Evolutionary conservation across 805 yeast genomes (phyloP).

Genomic region (Teunomyces kruisii): DNA sequence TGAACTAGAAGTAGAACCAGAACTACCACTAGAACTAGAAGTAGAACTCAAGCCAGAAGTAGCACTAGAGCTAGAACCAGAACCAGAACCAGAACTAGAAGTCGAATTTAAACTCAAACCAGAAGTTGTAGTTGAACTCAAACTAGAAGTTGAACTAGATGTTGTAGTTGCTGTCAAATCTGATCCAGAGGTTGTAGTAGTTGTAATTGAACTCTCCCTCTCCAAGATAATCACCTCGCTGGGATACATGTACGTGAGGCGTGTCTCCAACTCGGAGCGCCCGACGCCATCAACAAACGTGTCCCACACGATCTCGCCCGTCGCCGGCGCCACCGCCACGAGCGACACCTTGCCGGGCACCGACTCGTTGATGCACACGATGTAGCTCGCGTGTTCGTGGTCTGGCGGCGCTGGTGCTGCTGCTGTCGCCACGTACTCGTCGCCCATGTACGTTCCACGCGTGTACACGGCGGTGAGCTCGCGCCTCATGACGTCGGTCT

Average conservation of each 20-base stretch:
- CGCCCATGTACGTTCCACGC: conserved; percentile 78
- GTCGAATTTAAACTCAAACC: no score
- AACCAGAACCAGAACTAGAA: no score
- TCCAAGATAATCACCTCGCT: conserved; percentile 60
- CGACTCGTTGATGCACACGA: conserved; percentile 41
- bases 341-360: conserved; percentile 14
- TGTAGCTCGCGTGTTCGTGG: conserved; percentile 41
- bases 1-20: no score
- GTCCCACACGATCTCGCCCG: conserved; percentile 79
- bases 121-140: no score
- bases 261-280: conserved; percentile 67
- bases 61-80: no score
- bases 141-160: no score
- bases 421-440: conserved; percentile 26
- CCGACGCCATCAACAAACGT: conserved; percentile 58
- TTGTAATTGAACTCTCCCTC: no score
- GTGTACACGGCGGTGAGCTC: conserved; percentile 73
- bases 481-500: conserved; percentile 59
- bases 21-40: no score
- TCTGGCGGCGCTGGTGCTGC: conserved; percentile 15
- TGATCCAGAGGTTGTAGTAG: no score
- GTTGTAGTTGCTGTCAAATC: no score
- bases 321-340: conserved; percentile 65
- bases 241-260: conserved; percentile 74
- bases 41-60: no score